A percentile compares a stretch with the other conserved stretches of the same genome.
These are phyloP conservation scores for Microstroma glucosiphilum DNA, from an alignment of 1,284 basidiomycete genomes.

Conservation along the genomic window DNA sequence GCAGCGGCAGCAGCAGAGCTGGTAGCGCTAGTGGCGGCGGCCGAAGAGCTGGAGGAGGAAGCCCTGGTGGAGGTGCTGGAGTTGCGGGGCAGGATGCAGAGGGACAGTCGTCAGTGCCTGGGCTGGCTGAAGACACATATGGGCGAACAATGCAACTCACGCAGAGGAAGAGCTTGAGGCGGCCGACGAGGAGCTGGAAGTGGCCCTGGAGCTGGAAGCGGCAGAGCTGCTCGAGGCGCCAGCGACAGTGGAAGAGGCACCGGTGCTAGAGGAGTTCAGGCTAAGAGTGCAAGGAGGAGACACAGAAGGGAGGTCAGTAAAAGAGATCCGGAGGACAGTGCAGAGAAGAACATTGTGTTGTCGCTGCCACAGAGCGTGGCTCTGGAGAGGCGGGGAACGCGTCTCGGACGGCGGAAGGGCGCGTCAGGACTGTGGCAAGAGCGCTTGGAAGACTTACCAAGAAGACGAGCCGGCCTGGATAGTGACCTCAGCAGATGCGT, in stretches of 20 bases:
- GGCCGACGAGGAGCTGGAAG: constrained; percentile 4
- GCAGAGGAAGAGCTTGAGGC: not conserved
- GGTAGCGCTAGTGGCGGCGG: constrained; percentile 5
- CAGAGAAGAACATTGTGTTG: not conserved
- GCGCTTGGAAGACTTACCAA: constrained; percentile 6
- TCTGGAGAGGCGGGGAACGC: not conserved
- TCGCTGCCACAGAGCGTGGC: not conserved
- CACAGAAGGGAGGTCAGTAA: constrained; percentile 2
- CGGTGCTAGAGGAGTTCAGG: constrained; percentile 1
- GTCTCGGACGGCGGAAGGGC: not conserved
- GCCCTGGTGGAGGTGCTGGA: constrained; percentile 6
- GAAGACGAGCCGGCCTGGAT: not conserved
- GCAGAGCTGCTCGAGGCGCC: constrained; percentile 1
- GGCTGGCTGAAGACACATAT: not conserved
- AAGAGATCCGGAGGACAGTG: not conserved
- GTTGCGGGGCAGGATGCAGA: not conserved
- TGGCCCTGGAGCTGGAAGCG: not conserved
- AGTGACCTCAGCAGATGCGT: not conserved
- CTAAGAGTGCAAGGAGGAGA: not conserved
- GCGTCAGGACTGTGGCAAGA: not conserved
- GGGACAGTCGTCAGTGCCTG: not conserved
- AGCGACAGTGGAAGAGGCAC: not conserved
- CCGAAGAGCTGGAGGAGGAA: constrained; percentile 9
- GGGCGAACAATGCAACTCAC: not conserved
- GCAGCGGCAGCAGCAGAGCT: constrained; percentile 9